A percentile compares a stretch with the other conserved stretches of the same genome.
These are phyloP conservation scores for Hymenoscyphus fraxineus DNA, from an alignment of 2,329 filamentous ascomycete species.

Conservation along the genomic window DNA sequence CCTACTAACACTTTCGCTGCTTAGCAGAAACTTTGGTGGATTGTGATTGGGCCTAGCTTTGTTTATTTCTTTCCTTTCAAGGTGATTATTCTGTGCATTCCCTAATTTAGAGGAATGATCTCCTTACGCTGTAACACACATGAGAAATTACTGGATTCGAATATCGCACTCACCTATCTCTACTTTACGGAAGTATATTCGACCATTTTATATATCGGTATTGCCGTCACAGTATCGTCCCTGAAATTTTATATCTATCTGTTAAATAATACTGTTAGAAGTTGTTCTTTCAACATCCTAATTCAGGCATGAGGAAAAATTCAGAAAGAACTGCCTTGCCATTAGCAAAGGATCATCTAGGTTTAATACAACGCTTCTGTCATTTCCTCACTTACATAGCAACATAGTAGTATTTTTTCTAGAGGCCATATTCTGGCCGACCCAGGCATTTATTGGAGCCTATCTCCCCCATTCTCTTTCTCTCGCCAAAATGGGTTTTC, in stretches of 20 bases:
- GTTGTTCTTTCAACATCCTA: not conserved
- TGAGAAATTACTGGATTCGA: not conserved
- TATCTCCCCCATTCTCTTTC: too few relatives aligned
- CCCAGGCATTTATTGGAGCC: too few relatives aligned
- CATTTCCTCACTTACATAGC: not conserved
- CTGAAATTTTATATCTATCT: not conserved
- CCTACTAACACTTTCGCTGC: too few relatives aligned
- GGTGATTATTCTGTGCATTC: not conserved
- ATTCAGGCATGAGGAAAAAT: not conserved
- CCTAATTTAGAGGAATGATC: not conserved
- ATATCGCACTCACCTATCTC: not conserved
- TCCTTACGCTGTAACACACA: not conserved
- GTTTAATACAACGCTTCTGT: not conserved
- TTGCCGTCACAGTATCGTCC: not conserved
- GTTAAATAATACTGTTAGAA: not conserved
- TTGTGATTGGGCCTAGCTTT: not conserved
- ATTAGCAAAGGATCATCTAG: not conserved
- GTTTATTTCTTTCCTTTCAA: not conserved
- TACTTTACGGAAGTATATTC: not conserved
- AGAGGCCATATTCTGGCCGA: too few relatives aligned
- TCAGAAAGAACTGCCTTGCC: not conserved
- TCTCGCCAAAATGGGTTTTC: too few relatives aligned
- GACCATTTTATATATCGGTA: not conserved
- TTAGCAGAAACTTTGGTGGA: not conserved
- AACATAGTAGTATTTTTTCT: too few relatives aligned